These are phyloP conservation scores for Metschnikowia orientalis DNA, from an alignment of 805 yeast species.

Conservation along the genomic window DNA sequence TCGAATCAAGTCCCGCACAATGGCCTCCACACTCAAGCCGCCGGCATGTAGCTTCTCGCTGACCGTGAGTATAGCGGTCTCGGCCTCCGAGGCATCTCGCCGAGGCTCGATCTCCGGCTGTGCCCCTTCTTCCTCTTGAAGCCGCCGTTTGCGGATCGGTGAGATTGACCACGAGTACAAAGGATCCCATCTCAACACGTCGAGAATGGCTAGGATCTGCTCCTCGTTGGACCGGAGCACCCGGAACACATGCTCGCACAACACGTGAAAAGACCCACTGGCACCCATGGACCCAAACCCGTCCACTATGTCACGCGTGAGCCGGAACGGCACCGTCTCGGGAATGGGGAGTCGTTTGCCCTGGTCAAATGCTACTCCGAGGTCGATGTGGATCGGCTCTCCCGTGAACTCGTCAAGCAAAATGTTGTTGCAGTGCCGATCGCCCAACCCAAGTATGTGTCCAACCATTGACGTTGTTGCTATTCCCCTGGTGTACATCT, in stretches of 20 bases:
- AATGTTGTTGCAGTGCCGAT: constrained; percentile 89
- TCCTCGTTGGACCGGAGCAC: constrained; percentile 63
- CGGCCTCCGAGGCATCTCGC: constrained; percentile 66
- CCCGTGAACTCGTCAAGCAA: constrained; percentile 77
- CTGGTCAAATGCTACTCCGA: constrained; percentile 96
- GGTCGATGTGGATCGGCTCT: constrained; percentile 91
- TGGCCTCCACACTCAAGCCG: constrained; percentile 77
- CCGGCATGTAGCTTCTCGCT: constrained; percentile 60
- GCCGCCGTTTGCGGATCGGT: constrained; percentile 55
- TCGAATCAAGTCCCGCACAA: constrained; percentile 71
- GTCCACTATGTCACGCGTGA: constrained; percentile 86
- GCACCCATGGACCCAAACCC: constrained; percentile 89
- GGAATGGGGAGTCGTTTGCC: constrained; percentile 83
- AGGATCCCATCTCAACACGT: constrained; percentile 89
- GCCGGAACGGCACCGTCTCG: constrained; percentile 88
- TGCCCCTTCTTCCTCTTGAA: constrained; percentile 41
- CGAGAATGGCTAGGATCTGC: constrained; percentile 73
- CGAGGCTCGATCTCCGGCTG: constrained; percentile 17
- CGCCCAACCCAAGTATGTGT: constrained; percentile 86
- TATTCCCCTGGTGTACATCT: constrained; percentile 66
- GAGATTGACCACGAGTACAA: constrained; percentile 88
- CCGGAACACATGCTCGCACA: constrained; percentile 68
- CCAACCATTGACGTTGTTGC: constrained; percentile 89
- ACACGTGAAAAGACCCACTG: constrained; percentile 67
- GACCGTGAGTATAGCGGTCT: constrained; percentile 70